phyloP scores from a whole-genome alignment of 164 flowering plant species.

The Tinospora cordifolia region DNA sequence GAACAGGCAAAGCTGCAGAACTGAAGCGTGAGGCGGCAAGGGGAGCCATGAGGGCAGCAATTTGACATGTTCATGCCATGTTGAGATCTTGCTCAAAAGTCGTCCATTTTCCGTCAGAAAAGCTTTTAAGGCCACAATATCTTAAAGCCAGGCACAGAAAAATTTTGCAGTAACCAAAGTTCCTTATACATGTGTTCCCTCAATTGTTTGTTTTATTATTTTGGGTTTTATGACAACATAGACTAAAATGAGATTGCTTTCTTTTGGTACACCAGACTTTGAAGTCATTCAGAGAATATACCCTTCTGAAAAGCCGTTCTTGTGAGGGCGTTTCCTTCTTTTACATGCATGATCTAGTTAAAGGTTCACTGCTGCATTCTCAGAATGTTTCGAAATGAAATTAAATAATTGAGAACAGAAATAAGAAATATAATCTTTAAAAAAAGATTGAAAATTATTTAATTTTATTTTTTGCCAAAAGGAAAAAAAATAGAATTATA shows the following conservation, averaged over 20 bases:
- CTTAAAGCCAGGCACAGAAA: background rate
- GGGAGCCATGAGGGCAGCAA: conserved; percentile 59
- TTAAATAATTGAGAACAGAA: too few species aligned
- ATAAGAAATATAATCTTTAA: too few species aligned
- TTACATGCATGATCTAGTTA: background rate
- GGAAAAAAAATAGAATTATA: too few species aligned
- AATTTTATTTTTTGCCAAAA: too few species aligned
- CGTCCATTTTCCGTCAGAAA: background rate
- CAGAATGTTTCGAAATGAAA: too few species aligned
- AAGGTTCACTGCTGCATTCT: background rate
- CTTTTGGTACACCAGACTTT: background rate
- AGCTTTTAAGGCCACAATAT: background rate
- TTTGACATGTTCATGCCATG: conserved; percentile 20
- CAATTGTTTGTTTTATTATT: background rate
- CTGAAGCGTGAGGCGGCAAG: conserved; percentile 70
- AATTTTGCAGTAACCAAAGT: background rate
- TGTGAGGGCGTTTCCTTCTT: background rate
- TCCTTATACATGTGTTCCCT: background rate
- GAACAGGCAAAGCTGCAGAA: conserved; percentile 76
- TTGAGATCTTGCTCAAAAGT: background rate
- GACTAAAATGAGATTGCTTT: background rate
- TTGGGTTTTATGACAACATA: background rate
- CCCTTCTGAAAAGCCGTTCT: background rate
- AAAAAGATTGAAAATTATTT: too few species aligned
- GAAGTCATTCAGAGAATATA: background rate